A percentile compares a stretch with the other conserved stretches of the same genome.
Evolutionary conservation across 2,329 filamentous ascomycete genomes (phyloP).

Genomic region (Apiospora phragmitis): DNA sequence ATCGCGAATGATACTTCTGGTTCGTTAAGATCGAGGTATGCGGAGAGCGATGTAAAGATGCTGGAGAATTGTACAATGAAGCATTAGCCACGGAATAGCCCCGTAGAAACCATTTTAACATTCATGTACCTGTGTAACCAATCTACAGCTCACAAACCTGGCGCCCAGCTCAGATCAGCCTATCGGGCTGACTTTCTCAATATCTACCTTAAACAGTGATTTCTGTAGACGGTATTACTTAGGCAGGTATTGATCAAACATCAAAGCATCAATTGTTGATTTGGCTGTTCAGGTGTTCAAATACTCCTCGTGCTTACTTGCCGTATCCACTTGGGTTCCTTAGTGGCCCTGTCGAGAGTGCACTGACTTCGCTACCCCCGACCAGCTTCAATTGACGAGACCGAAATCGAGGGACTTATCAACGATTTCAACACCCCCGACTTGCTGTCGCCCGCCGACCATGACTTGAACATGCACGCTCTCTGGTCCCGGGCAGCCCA

Average conservation of each 20-base stretch:
- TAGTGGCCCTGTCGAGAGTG: background rate
- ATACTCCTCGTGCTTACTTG: background rate
- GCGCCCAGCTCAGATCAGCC: no score
- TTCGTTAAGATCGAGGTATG: background rate
- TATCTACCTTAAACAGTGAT: no score
- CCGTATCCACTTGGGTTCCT: background rate
- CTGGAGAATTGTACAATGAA: background rate
- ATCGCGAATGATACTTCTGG: slow-evolving; percentile 40
- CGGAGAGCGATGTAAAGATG: background rate
- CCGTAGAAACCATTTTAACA: background rate
- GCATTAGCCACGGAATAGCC: background rate
- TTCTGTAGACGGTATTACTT: no score
- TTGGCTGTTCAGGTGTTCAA: background rate
- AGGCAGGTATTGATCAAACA: background rate
- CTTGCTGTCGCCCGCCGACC: slow-evolving; percentile 16
- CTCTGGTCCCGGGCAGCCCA: slow-evolving; percentile 68
- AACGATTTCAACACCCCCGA: background rate
- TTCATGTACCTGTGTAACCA: background rate
- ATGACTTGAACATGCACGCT: slow-evolving; percentile 58
- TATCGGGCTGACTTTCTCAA: no score
- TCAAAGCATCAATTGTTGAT: background rate
- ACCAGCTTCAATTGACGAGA: background rate
- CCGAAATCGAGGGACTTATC: background rate
- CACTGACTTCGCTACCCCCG: background rate
- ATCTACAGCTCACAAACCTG: background rate